Evolutionary conservation across 257 asterid genomes (phyloP).

Genomic region (Nicotiana obtusifolia): DNA sequence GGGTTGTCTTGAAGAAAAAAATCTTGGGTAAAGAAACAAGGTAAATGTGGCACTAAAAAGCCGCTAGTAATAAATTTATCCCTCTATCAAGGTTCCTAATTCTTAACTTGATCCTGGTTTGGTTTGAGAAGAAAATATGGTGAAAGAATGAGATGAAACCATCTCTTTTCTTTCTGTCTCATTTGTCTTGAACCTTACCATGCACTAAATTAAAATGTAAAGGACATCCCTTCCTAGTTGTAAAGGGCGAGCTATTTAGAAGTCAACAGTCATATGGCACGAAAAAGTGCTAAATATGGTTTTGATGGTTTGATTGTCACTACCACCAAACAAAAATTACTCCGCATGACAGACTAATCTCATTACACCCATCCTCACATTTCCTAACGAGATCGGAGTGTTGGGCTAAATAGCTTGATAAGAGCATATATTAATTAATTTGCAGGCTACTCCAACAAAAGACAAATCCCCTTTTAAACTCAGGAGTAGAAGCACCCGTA

Average conservation of each 20-base stretch:
- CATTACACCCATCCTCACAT: background rate
- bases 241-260: too few species aligned
- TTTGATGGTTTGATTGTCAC: background rate
- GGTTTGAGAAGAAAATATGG: too few species aligned
- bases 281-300: background rate
- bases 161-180: too few species aligned
- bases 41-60: background rate
- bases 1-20: background rate
- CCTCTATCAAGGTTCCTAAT: too few species aligned
- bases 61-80: background rate
- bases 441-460: background rate
- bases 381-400: background rate
- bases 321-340: background rate
- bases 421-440: too few species aligned
- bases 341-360: background rate
- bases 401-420: background rate
- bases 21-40: background rate
- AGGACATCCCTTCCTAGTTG: too few species aligned
- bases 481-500: background rate
- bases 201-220: too few species aligned
- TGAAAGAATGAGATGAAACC: too few species aligned
- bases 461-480: background rate
- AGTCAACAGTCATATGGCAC: background rate
- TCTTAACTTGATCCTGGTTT: too few species aligned
- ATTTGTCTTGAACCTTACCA: too few species aligned